phyloP scores from a whole-genome alignment of 2,329 filamentous ascomycete species.

The Cladosporium sp. region DNA sequence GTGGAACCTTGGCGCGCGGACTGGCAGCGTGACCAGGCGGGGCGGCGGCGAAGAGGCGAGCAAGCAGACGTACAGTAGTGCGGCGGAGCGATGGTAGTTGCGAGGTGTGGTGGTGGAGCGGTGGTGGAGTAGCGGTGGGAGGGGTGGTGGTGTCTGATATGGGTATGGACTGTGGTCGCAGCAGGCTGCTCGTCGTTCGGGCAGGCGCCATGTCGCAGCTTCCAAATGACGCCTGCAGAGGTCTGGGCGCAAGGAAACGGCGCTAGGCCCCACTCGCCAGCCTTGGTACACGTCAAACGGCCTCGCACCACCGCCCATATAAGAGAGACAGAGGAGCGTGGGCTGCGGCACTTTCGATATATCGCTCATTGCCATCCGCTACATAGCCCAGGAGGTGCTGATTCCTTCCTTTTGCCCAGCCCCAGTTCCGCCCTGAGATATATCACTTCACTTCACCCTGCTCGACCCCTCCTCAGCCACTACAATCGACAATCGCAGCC shows the following conservation, averaged over 20 bases:
- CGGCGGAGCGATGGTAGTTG: background rate
- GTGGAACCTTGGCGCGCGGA: constrained; percentile 12
- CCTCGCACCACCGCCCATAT: background rate
- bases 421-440: background rate
- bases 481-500: background rate
- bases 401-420: background rate
- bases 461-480: background rate
- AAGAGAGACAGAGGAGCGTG: background rate
- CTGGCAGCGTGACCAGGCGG: background rate
- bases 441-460: background rate
- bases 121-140: background rate
- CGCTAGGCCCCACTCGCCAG: background rate
- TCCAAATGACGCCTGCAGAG: background rate
- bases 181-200: background rate
- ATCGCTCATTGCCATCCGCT: background rate
- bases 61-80: background rate
- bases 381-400: background rate
- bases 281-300: background rate
- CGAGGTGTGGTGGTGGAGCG: background rate
- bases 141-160: background rate
- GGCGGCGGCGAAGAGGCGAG: background rate
- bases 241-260: background rate
- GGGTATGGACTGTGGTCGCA: background rate
- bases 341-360: background rate
- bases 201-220: background rate